These are phyloP conservation scores for Neurospora discreta DNA, from an alignment of 495 filamentous ascomycete species.

Conservation along the genomic window DNA sequence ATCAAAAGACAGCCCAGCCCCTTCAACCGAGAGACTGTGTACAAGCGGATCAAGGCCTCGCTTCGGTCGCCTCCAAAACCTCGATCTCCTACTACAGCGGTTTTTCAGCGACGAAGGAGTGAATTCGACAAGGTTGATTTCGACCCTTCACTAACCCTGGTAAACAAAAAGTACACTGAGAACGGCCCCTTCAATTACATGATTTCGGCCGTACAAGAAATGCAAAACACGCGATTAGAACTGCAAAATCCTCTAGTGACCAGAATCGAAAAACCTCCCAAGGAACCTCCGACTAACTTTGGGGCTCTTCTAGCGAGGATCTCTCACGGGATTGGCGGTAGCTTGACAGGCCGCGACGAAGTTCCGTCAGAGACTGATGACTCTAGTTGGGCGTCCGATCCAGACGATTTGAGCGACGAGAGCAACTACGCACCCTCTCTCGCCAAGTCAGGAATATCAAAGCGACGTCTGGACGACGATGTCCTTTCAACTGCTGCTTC, in stretches of 20 bases:
- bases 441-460: slow-evolving; percentile 29
- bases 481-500: slow-evolving; percentile 36
- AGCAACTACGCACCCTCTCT: slow-evolving; percentile 34
- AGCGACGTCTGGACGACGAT: slow-evolving; percentile 32
- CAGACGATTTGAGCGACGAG: slow-evolving; percentile 36
- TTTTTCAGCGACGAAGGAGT: slow-evolving; percentile 18
- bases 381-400: slow-evolving; percentile 35
- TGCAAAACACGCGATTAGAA: slow-evolving; percentile 4
- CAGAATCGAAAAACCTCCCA: slow-evolving; percentile 15
- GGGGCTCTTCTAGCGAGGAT: slow-evolving; percentile 23
- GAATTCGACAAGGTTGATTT: slow-evolving; percentile 41
- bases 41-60: slow-evolving; percentile 35
- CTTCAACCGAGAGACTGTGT: slow-evolving; percentile 42
- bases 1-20: slow-evolving; percentile 34
- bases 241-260: neutral
- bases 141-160: slow-evolving; percentile 32
- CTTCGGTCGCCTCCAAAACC: slow-evolving; percentile 15
- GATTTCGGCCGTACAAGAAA: slow-evolving; percentile 10
- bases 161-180: slow-evolving; percentile 41
- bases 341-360: slow-evolving; percentile 22
- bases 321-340: slow-evolving; percentile 12
- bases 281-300: slow-evolving; percentile 26
- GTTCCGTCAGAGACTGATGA: slow-evolving; percentile 34
- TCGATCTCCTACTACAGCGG: neutral
- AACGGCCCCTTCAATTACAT: slow-evolving; percentile 37